A percentile compares a stretch with the other conserved stretches of the same genome.
Evolutionary conservation across 75 land plant species (phyloP).

Genomic region (Pinus taeda): DNA sequence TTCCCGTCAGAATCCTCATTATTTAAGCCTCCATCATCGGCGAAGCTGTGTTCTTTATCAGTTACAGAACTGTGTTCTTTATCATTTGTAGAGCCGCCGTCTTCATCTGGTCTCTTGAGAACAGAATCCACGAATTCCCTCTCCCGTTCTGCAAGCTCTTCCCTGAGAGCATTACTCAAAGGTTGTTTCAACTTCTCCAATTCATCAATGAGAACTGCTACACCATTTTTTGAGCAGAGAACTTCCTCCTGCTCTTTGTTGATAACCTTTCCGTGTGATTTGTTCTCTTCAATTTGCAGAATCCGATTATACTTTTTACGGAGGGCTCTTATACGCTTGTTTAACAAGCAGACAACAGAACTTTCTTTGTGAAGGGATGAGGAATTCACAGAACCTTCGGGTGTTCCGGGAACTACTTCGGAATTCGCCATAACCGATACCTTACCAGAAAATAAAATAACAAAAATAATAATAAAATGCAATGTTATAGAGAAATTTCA

Average conservation of each 20-base stretch:
- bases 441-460: background rate
- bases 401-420: background rate
- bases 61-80: background rate
- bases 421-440: background rate
- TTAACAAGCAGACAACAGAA: slow-evolving; percentile 77
- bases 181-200: slow-evolving; percentile 81
- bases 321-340: slow-evolving; percentile 81
- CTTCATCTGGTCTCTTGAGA: slow-evolving; percentile 5
- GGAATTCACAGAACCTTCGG: background rate
- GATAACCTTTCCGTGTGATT: slow-evolving; percentile 72
- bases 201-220: slow-evolving; percentile 79
- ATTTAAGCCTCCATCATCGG: background rate
- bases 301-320: slow-evolving; percentile 87
- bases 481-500: background rate
- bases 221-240: slow-evolving; percentile 63
- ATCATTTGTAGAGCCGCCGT: background rate
- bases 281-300: slow-evolving; percentile 77
- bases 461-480: background rate
- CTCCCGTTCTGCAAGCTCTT: slow-evolving; percentile 46
- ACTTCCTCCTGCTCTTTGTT: slow-evolving; percentile 96
- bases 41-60: background rate
- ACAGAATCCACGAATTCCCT: background rate
- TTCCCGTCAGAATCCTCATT: background rate
- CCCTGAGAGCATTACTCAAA: slow-evolving; percentile 56
- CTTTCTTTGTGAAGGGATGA: slow-evolving; percentile 48